These are phyloP conservation scores for Trapa bicornis DNA, from an alignment of 345 rosid genomes.

Conservation along the genomic window DNA sequence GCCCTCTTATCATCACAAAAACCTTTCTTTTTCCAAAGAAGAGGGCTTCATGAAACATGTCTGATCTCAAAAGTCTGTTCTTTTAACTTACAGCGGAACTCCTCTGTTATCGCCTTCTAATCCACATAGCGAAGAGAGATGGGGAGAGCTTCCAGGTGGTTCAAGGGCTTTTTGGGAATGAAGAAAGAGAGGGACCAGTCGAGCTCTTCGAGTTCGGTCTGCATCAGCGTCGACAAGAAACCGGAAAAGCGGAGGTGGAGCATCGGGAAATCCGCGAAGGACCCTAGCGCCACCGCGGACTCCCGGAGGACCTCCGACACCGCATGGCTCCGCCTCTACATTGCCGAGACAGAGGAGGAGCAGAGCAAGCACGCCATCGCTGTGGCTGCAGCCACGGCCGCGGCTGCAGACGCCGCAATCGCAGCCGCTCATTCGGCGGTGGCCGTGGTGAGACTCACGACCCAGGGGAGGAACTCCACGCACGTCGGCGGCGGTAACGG, in stretches of 20 bases:
- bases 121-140: slow-evolving; percentile 15
- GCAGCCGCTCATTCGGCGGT: slow-evolving; percentile 51
- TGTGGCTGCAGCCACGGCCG: slow-evolving; percentile 44
- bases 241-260: slow-evolving; percentile 44
- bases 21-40: neutral
- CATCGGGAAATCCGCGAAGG: slow-evolving; percentile 31
- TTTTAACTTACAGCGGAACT: neutral
- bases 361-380: slow-evolving; percentile 58
- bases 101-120: neutral
- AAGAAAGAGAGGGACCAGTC: slow-evolving; percentile 31
- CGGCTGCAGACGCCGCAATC: slow-evolving; percentile 54
- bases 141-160: slow-evolving; percentile 69
- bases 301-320: slow-evolving; percentile 9
- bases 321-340: slow-evolving; percentile 31
- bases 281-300: neutral
- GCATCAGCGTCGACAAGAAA: slow-evolving; percentile 16
- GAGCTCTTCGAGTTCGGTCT: slow-evolving; percentile 16
- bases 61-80: neutral
- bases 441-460: slow-evolving; percentile 43
- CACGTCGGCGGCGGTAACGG: slow-evolving; percentile 14
- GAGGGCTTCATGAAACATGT: neutral
- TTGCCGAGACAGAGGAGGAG: slow-evolving; percentile 35
- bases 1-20: neutral
- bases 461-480: slow-evolving; percentile 30
- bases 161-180: slow-evolving; percentile 52